Conservation (phyloP, 73 alveolate genomes). For the Tetrahymena malaccensis region DNA sequence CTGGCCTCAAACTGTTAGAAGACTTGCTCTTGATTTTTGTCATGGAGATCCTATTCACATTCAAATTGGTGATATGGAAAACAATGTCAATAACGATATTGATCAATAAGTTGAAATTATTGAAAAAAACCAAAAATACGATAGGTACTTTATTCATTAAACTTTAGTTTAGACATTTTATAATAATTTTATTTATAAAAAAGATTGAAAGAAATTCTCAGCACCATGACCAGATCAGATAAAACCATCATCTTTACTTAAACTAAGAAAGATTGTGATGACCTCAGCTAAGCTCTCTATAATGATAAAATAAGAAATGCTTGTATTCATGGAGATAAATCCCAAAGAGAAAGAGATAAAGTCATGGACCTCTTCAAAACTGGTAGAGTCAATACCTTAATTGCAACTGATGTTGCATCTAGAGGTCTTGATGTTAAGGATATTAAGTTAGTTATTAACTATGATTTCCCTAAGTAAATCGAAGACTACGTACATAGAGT, state of each 20-base stretch:
- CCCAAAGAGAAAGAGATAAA: conserved; percentile 61
- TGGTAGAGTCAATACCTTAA: conserved; percentile 51
- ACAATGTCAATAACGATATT: conserved; percentile 47
- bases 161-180: not conserved
- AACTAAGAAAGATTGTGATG: conserved; percentile 70
- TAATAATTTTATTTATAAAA: not conserved
- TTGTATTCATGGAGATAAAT: conserved; percentile 82
- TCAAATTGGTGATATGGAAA: conserved; percentile 56
- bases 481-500: conserved; percentile 88
- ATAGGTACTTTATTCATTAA: not conserved
- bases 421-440: conserved; percentile 88
- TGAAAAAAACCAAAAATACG: conserved; percentile 16
- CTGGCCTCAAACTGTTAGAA: conserved; percentile 63
- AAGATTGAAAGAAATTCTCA: not conserved
- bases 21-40: conserved; percentile 65
- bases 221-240: not conserved
- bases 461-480: conserved; percentile 63
- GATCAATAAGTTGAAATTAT: conserved; percentile 14
- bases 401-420: conserved; percentile 89
- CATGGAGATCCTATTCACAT: conserved; percentile 55
- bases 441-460: conserved; percentile 71
- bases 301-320: conserved; percentile 45
- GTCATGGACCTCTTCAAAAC: conserved; percentile 51
- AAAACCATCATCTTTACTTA: conserved; percentile 63
- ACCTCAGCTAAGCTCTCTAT: conserved; percentile 43